Evolutionary conservation across 1,139 yeast genomes (phyloP).

Genomic region (Pneumocystis oryctolagi): DNA sequence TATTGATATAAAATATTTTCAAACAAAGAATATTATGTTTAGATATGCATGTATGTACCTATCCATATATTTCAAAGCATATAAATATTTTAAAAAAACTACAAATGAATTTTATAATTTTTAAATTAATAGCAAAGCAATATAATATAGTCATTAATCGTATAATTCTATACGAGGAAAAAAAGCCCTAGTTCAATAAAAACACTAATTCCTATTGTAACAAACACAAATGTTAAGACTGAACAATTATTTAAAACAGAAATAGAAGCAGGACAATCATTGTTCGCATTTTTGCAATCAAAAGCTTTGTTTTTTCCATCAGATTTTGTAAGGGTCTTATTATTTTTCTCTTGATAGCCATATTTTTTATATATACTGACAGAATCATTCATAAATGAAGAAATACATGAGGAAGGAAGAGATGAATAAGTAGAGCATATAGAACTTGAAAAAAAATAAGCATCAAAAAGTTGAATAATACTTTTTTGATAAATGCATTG

Average conservation of each 20-base stretch:
- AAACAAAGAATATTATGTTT: too few species aligned
- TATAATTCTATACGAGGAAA: not conserved
- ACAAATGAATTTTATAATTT: not conserved
- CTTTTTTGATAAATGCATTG: not conserved
- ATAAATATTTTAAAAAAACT: not conserved
- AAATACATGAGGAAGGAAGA: not conserved
- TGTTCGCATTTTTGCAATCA: not conserved
- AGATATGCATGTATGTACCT: too few species aligned
- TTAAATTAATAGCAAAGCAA: not conserved
- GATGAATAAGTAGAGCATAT: not conserved
- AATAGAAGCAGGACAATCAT: not conserved
- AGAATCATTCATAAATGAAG: not conserved
- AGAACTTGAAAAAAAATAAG: not conserved
- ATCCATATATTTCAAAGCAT: too few species aligned
- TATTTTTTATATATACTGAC: not conserved
- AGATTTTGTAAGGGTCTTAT: not conserved
- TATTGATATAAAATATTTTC: not conserved
- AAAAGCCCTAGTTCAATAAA: not conserved
- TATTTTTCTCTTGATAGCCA: not conserved
- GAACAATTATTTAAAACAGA: not conserved
- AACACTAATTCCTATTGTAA: not conserved
- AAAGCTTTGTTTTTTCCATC: not conserved
- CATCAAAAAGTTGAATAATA: not conserved
- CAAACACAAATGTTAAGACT: not conserved
- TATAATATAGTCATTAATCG: too few species aligned